Conservation (phyloP, 1,284 basidiomycete genomes). For the Cerrena zonata region DNA sequence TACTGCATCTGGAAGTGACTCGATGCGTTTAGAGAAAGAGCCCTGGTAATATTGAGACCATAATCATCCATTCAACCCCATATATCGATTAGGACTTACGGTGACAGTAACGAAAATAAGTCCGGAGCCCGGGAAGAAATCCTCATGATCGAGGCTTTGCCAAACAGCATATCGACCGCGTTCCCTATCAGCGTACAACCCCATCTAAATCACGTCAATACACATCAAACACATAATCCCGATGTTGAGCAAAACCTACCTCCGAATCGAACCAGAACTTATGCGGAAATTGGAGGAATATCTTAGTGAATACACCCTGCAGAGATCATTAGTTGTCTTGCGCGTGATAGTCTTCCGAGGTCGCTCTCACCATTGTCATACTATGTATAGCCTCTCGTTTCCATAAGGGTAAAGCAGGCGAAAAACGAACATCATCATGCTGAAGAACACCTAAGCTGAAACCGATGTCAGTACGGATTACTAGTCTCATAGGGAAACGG, state of each 20-base stretch:
- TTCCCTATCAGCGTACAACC: constrained; percentile 56
- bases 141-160: constrained; percentile 59
- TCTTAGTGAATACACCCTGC: constrained; percentile 62
- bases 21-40: constrained; percentile 53
- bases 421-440: constrained; percentile 51
- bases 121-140: constrained; percentile 56
- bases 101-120: constrained; percentile 64
- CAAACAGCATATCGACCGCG: constrained; percentile 65
- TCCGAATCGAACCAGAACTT: constrained; percentile 69
- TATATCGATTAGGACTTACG: constrained; percentile 30
- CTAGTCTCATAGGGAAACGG: background rate
- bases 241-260: constrained; percentile 30
- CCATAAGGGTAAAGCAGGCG: constrained; percentile 54
- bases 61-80: background rate
- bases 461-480: background rate
- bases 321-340: background rate
- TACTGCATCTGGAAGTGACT: constrained; percentile 41
- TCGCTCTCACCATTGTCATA: constrained; percentile 58
- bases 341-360: too few species aligned
- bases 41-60: constrained; percentile 32
- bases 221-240: background rate
- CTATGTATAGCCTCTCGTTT: constrained; percentile 63
- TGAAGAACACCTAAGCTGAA: constrained; percentile 50
- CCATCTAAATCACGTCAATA: constrained; percentile 43
- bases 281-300: constrained; percentile 59